Evolutionary conservation across 2,329 filamentous ascomycete species (phyloP), one percentile per base, ranked within the genome.

Genomic region (Trichoderma sp.): DNA sequence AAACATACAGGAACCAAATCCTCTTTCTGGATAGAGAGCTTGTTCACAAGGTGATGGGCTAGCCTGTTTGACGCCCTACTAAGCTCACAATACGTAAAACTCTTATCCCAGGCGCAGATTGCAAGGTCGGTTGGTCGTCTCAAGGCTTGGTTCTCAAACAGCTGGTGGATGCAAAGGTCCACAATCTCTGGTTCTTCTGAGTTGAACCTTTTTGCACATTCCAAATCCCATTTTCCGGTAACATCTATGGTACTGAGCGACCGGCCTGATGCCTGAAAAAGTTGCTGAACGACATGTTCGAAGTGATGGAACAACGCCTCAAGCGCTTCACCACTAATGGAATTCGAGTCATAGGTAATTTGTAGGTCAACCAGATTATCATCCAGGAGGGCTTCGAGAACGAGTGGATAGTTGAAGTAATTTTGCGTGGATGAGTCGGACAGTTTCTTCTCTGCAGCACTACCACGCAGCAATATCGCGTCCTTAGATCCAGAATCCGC

Each of bases 1-100:
- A 77, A 76, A 48, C 73, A 76, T 0, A 78, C 52, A 5, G 73
- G 72, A 1, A 77, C 67, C 5, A 69, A 35, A 13, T 69, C 68
- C 17, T 59, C 52, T n/a, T 50, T 35, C 15, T 58, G 45, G 19
- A 69, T 57, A 3, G 17, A 12, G 27, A 59, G 42, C 5, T 59
- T 35, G 19, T 68, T 52, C 22, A 69, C 52, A 4, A 69, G 63
- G 34, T 63, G 48, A 22, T 67, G 65, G 5, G 56, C 65, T 15
- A 67, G 48, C n/a, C 57, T 54, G 15, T 63, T 67, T 19, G 65
- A 57, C 13, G 57, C 65, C 15, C 25, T 42, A n/a, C 19, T 52
- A 17, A 67, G 57, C 22, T 67, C 45, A 4, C 48, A 17, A 35
- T 67, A 67, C 12, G 57, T 70, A 17, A 70, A 48, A 0, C 39